These are phyloP conservation scores for Tympanopsis confertula DNA, from an alignment of 2,329 filamentous ascomycete genomes.

Conservation along the genomic window DNA sequence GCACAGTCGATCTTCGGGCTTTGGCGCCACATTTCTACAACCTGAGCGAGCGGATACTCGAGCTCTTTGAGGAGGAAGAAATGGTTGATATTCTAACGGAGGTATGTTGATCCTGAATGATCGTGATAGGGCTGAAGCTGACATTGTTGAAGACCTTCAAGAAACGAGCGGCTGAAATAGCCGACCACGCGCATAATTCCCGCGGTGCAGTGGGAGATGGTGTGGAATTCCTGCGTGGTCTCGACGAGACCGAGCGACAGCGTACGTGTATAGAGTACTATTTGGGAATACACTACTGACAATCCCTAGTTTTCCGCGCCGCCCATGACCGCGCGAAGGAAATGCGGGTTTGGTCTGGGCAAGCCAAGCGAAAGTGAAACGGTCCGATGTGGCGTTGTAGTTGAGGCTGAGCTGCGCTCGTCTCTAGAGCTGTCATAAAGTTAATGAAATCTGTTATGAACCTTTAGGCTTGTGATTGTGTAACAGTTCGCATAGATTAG, in stretches of 20 bases:
- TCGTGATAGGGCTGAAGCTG: neutral
- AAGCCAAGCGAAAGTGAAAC: neutral
- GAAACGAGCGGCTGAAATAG: conserved; percentile 52
- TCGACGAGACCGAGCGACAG: conserved; percentile 58
- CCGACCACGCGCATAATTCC: conserved; percentile 62
- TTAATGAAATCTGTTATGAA: too few relatives aligned
- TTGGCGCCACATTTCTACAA: conserved; percentile 59
- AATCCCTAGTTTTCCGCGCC: conserved; percentile 30
- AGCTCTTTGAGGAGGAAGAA: conserved; percentile 56
- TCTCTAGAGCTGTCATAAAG: too few relatives aligned
- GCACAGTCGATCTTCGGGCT: conserved; percentile 51
- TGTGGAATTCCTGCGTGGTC: conserved; percentile 52
- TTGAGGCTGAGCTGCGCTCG: neutral
- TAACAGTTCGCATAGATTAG: too few relatives aligned
- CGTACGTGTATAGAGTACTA: neutral
- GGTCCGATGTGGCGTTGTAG: neutral
- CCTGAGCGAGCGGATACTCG: conserved; percentile 52
- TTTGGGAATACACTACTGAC: neutral
- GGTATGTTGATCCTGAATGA: neutral
- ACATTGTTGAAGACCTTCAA: conserved; percentile 54
- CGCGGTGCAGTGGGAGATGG: conserved; percentile 42
- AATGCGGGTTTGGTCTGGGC: conserved; percentile 33
- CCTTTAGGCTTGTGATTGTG: too few relatives aligned
- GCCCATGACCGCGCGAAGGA: conserved; percentile 44
- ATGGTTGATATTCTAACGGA: conserved; percentile 33